Base-by-base conservation (phyloP, 1,284 basidiomycete species). In the Sporisorium scitamineum region DNA sequence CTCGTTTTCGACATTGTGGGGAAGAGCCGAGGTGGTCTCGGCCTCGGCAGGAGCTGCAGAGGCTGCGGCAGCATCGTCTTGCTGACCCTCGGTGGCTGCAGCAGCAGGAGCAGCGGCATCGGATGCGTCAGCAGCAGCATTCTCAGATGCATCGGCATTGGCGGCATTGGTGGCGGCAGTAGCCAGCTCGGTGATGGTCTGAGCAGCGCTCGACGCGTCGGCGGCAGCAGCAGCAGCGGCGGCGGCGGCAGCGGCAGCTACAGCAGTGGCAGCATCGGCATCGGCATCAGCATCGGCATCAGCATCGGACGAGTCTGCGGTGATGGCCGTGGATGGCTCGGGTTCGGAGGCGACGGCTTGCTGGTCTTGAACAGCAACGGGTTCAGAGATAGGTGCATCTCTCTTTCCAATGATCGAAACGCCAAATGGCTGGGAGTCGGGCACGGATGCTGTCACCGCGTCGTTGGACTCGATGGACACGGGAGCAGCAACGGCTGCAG, bases 111-210 rank as follows among this genome's bases (percentile, higher is more conserved):
- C 26, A 34, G 44, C 48, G 10, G 59, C 22, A 11, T 18, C 41
- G n/a, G 47, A 20, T 3, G 57, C 48, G 13, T 39, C 54, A 13
- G 45, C 39, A 44, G 18, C 53, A 47, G 52, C 18, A 34, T 47
- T n/a, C n/a, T 18, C 44, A 10, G 37, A 18, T 26, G 61, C 39
- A 4, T 47, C 39, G 20, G 20, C 45, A 44, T 53, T 61, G 53
- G 68, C 68, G 3, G 68, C 70, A 31, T 63, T 68, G 48, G 70
- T 73, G 50, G 70, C 70, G n/a, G 70, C 70, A 18, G 70, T 64
- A 27, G 70, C 70, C 4, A 73, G 52, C 26, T 73, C 61, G 50
- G 70, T 69, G 58, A 73, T 73, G 51, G 70, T 73, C 52, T 73
- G 70, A 45, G 70, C 70, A 8, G 70, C 70, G 13, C 57, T 64